These are phyloP conservation scores for Hypoxylon sp. DNA, from an alignment of 2,329 filamentous ascomycete species.

Conservation along the genomic window DNA sequence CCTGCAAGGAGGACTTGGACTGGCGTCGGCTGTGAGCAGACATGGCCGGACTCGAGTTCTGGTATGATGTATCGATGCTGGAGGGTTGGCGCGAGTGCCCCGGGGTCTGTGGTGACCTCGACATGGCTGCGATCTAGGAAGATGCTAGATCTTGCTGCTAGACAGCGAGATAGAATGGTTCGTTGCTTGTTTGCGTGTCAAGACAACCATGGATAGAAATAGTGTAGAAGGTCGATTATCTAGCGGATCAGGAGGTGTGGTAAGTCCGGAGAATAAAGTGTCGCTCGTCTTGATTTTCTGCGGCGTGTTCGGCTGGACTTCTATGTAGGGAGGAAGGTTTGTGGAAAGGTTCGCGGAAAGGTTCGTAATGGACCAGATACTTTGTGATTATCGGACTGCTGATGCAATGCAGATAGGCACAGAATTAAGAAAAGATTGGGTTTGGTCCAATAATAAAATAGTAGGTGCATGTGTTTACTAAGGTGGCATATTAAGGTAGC, in stretches of 20 bases:
- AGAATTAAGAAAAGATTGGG: slow-evolving; percentile 11
- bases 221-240: neutral
- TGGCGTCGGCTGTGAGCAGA: slow-evolving; percentile 58
- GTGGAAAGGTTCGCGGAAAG: too few relatives aligned
- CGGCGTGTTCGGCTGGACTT: neutral
- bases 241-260: too few relatives aligned
- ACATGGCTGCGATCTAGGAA: slow-evolving; percentile 46
- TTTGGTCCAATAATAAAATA: slow-evolving; percentile 25
- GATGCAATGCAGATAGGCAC: slow-evolving; percentile 11
- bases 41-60: slow-evolving; percentile 50
- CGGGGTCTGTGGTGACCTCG: slow-evolving; percentile 62
- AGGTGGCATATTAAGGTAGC: slow-evolving; percentile 2
- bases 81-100: slow-evolving; percentile 68
- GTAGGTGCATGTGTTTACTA: too few relatives aligned
- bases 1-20: slow-evolving; percentile 61
- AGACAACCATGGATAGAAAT: slow-evolving; percentile 14
- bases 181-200: slow-evolving; percentile 10
- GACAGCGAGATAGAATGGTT: neutral
- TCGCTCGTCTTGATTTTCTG: neutral
- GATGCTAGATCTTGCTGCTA: slow-evolving; percentile 4
- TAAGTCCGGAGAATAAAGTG: too few relatives aligned
- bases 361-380: slow-evolving; percentile 7
- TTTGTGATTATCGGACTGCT: slow-evolving; percentile 19
- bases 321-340: too few relatives aligned
- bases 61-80: slow-evolving; percentile 55